phyloP scores from a whole-genome alignment of 768 basidiomycete species.

The Steccherinum ochraceum region DNA sequence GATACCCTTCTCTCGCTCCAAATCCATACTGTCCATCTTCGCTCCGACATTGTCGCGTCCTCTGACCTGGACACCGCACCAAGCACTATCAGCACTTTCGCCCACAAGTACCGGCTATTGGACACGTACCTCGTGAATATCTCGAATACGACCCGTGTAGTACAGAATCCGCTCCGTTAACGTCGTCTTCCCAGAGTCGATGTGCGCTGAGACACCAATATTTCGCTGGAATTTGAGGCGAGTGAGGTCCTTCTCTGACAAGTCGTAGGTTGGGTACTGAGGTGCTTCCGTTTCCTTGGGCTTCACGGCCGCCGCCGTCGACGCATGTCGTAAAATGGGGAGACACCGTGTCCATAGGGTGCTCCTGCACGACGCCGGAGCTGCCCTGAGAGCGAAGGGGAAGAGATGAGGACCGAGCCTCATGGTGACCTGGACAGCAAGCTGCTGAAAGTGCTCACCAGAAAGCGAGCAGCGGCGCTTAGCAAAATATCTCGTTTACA shows the following conservation, averaged over 20 bases:
- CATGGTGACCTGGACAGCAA: neutral
- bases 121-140: constrained; percentile 86
- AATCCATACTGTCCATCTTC: constrained; percentile 99
- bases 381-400: neutral
- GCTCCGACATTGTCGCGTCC: constrained; percentile 95
- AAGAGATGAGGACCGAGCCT: neutral
- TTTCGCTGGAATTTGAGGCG: constrained; percentile 80
- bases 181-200: constrained; percentile 97
- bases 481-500: neutral
- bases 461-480: neutral
- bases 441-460: neutral
- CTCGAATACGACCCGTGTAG: constrained; percentile 92
- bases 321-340: constrained; percentile 11
- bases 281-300: constrained; percentile 9
- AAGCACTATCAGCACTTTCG: neutral
- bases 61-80: constrained; percentile 59
- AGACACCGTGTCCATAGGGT: neutral
- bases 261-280: constrained; percentile 15
- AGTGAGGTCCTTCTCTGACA: constrained; percentile 59
- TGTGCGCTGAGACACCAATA: constrained; percentile 93
- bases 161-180: constrained; percentile 93
- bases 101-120: neutral
- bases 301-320: constrained; percentile 17
- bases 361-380: neutral
- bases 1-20: constrained; percentile 98